Percentiles rank a stretch among this genome's conserved stretches.
Conservation (phyloP, 345 rosid genomes). For the Fremontodendron californicum region DNA sequence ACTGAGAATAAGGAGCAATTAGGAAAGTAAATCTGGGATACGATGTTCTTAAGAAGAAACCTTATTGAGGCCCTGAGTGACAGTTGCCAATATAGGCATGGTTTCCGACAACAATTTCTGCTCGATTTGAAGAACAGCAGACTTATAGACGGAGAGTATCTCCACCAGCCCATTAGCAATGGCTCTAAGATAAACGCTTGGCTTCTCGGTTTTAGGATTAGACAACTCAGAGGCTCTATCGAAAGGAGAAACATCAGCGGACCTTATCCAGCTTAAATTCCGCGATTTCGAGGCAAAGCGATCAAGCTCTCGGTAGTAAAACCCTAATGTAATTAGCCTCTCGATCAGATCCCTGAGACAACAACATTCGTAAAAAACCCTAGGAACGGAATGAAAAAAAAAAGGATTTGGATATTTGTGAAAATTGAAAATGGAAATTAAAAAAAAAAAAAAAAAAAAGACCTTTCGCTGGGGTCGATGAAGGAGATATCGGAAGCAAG, state of each 20-base stretch:
- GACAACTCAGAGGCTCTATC: slow-evolving; percentile 47
- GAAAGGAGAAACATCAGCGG: slow-evolving; percentile 43
- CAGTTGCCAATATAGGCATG: slow-evolving; percentile 73
- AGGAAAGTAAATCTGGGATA: not conserved
- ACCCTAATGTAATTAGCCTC: slow-evolving; percentile 75
- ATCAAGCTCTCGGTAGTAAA: slow-evolving; percentile 90
- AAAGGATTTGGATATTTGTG: not conserved
- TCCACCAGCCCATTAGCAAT: slow-evolving; percentile 91
- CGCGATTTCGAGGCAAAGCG: slow-evolving; percentile 67
- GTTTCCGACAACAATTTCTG: slow-evolving; percentile 75
- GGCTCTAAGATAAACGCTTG: slow-evolving; percentile 82
- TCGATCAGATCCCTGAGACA: slow-evolving; percentile 75
- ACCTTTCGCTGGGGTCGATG: slow-evolving; percentile 83
- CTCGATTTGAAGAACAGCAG: slow-evolving; percentile 89
- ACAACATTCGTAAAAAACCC: not conserved
- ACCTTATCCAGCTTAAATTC: slow-evolving; percentile 82
- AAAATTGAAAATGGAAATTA: not conserved
- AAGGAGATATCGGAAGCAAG: slow-evolving; percentile 92
- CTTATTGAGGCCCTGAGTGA: slow-evolving; percentile 90
- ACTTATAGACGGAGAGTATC: slow-evolving; percentile 72
- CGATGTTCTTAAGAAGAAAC: slow-evolving; percentile 22
- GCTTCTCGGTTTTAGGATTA: slow-evolving; percentile 30
- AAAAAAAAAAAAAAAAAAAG: not conserved
- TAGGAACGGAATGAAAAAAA: not conserved
- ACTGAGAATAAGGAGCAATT: not conserved